Evolutionary conservation across 2,329 filamentous ascomycete genomes (phyloP).

Genomic region (Fusarium odoratissimum): DNA sequence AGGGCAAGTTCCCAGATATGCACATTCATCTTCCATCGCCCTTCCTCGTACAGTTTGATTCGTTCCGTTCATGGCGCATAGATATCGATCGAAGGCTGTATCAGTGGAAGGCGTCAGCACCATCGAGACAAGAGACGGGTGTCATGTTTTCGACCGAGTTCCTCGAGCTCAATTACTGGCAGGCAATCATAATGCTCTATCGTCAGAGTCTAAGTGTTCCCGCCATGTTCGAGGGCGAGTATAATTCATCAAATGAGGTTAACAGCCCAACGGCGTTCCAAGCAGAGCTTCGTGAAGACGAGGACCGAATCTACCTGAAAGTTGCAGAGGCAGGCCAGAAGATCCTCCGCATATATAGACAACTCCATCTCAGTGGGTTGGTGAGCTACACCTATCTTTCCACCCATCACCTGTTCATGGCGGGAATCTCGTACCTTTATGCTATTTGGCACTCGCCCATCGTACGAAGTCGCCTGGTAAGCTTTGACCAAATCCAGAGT

Average conservation of each 20-base stretch:
- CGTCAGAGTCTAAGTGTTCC: constrained; percentile 90
- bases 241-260: constrained; percentile 72
- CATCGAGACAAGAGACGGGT: constrained; percentile 80
- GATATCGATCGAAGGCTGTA: constrained; percentile 86
- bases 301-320: constrained; percentile 92
- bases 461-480: constrained; percentile 85
- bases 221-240: constrained; percentile 83
- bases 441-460: constrained; percentile 96
- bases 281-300: constrained; percentile 78
- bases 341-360: constrained; percentile 89
- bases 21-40: constrained; percentile 84
- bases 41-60: constrained; percentile 84
- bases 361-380: constrained; percentile 85
- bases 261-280: constrained; percentile 71
- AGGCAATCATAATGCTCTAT: constrained; percentile 95
- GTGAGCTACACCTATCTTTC: constrained; percentile 97
- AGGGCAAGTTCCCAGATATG: constrained; percentile 78
- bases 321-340: constrained; percentile 95
- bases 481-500: constrained; percentile 48
- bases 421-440: constrained; percentile 94
- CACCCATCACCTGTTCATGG: constrained; percentile 97
- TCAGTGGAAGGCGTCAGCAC: constrained; percentile 88
- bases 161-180: constrained; percentile 96
- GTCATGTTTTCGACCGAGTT: constrained; percentile 92
- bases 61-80: constrained; percentile 87